Base-by-base conservation (phyloP, 164 flowering plant species). In the Umbellularia californica region DNA sequence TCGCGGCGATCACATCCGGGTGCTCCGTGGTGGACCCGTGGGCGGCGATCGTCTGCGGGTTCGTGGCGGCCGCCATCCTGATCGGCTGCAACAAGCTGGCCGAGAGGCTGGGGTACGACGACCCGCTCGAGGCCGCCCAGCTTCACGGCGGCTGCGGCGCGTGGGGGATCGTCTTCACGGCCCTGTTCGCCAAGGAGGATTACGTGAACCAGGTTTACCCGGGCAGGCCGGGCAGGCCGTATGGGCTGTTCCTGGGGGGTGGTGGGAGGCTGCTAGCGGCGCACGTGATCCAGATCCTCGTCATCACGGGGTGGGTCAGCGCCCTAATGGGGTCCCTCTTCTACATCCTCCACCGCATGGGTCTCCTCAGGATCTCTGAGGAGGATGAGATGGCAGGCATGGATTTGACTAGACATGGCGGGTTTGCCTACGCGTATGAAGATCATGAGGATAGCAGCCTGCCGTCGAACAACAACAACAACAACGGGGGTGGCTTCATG, bases 81-180 rank as follows among this genome's bases (percentile, higher is more conserved):
- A 88, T 87, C 15, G 83, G 85, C 1, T 83, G 83, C 76, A 92
- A 92, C 84, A 82, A 71, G 47, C 65, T 90, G 1, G 94, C 94
- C 0, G 90, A 84, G 80, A 82, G 76, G 58, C 3, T 84, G 0
- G 74, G 78, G 23, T 92, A 51, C 78, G 97, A 92, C 73, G 97
- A 92, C 73, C 94, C 97, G 0, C 64, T 92, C 2, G 97, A 92
- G 80, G 97, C 94, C 1, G 87, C 94, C 0, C 97, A 92, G 73
- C 75, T 92, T 19, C 97, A 92, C 76, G 97, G 94, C 1, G 97
- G 97, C 3, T 92, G 97, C 65, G 97, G 97, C 1, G 84, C 94
- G 2, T 92, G 97, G 97, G 97, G 97, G 6, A 76, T 92, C 15
- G 82, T 92, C 0, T 92, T 92, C 83, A 92, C 97, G 1, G 92